These are phyloP conservation scores for Tagetes patula DNA, from an alignment of 129 eudicot genomes.

Conservation along the genomic window DNA sequence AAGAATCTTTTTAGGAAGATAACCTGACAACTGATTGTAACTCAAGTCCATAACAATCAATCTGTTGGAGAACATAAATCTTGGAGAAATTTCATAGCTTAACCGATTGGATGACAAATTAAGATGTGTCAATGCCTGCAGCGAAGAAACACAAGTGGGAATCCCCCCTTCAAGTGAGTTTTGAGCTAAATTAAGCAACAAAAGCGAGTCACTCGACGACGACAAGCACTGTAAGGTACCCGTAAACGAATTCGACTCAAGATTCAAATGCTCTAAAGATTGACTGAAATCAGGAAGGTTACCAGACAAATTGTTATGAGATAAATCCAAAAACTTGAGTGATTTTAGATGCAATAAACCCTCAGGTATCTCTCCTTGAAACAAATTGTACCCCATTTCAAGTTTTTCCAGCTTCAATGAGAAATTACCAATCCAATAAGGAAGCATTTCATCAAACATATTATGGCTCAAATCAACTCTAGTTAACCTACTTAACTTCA, in stretches of 20 bases:
- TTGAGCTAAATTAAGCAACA: conserved; percentile 59
- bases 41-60: conserved; percentile 80
- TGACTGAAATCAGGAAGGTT: conserved; percentile 60
- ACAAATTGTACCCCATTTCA: conserved; percentile 61
- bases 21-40: conserved; percentile 63
- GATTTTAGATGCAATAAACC: conserved; percentile 57
- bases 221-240: conserved; percentile 83
- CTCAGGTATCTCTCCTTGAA: conserved; percentile 69
- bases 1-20: conserved; percentile 55
- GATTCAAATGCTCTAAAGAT: conserved; percentile 60
- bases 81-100: conserved; percentile 74
- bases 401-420: conserved; percentile 54
- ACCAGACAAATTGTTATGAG: conserved; percentile 64
- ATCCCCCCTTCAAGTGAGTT: conserved; percentile 82
- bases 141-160: conserved; percentile 78
- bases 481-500: conserved; percentile 37
- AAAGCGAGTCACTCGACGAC: conserved; percentile 53
- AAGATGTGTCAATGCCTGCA: conserved; percentile 57
- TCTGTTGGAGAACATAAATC: conserved; percentile 67
- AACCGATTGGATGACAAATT: conserved; percentile 71
- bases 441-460: conserved; percentile 53
- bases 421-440: conserved; percentile 68
- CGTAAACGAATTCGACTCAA: conserved; percentile 63
- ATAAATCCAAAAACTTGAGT: conserved; percentile 63
- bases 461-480: conserved; percentile 61